These are phyloP conservation scores for Cystobasidium ongulense DNA, from an alignment of 768 basidiomycete genomes.

Conservation along the genomic window DNA sequence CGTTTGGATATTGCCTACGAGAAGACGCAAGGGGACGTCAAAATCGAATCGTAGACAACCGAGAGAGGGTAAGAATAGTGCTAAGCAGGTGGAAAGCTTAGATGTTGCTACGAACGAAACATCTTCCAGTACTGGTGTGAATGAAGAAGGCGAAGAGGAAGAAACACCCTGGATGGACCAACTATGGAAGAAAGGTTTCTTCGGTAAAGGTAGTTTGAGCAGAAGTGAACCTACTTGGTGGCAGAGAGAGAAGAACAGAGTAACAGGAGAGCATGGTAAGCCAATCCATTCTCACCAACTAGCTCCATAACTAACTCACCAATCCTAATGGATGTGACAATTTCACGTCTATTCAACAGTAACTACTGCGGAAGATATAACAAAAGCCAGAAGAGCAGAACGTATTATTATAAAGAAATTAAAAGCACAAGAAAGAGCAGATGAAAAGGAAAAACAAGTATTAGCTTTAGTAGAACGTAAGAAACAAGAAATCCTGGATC, in stretches of 20 bases:
- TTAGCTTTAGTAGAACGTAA: background rate
- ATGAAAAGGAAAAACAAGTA: conserved; percentile 43
- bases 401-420: conserved; percentile 88
- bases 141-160: background rate
- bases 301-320: background rate
- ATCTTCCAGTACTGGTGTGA: background rate
- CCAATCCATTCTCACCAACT: conserved; percentile 45
- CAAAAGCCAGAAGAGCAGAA: conserved; percentile 74
- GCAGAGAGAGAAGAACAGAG: conserved; percentile 62
- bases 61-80: background rate
- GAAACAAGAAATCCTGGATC: background rate
- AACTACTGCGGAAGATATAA: conserved; percentile 81
- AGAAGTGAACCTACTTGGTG: conserved; percentile 93
- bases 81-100: background rate
- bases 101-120: background rate
- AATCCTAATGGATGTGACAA: background rate
- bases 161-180: conserved; percentile 52
- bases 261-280: conserved; percentile 53
- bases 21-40: background rate
- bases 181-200: conserved; percentile 86
- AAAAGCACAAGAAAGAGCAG: conserved; percentile 75
- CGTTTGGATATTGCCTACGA: conserved; percentile 18
- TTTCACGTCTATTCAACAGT: conserved; percentile 47
- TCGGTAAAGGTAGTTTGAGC: conserved; percentile 91
- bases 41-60: background rate